Percentiles rank a stretch among this genome's conserved stretches.
Evolutionary conservation across 2,329 filamentous ascomycete species (phyloP).

Genomic region (Hypoxylon sp.): DNA sequence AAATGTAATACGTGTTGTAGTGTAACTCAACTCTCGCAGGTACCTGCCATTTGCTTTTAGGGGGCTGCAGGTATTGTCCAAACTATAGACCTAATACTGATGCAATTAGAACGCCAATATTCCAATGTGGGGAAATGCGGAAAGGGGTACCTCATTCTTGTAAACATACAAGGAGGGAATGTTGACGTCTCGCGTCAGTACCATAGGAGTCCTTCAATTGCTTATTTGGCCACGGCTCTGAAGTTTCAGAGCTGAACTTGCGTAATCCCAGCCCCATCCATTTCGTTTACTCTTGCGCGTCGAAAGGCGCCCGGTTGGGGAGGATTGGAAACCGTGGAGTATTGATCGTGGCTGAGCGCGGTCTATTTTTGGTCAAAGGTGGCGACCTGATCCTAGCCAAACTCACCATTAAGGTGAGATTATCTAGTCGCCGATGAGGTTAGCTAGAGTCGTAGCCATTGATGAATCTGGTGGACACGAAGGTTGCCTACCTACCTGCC

Average conservation of each 20-base stretch:
- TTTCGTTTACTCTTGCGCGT: slow-evolving; percentile 10
- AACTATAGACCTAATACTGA: neutral
- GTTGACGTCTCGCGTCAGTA: neutral
- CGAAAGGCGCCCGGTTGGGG: neutral
- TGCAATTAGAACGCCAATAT: neutral
- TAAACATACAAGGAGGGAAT: neutral
- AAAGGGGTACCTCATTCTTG: neutral
- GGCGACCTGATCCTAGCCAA: neutral
- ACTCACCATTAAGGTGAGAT: neutral
- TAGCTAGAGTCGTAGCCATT: neutral
- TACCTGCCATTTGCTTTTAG: neutral
- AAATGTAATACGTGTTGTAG: neutral
- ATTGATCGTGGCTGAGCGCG: slow-evolving; percentile 12
- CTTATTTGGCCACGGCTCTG: neutral
- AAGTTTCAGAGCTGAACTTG: neutral
- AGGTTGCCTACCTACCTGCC: slow-evolving; percentile 6
- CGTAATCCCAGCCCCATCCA: neutral
- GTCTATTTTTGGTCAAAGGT: slow-evolving; percentile 6
- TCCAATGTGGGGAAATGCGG: neutral
- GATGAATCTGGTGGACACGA: neutral
- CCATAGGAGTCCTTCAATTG: neutral
- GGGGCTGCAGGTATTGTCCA: neutral
- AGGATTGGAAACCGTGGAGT: neutral
- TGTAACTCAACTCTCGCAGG: slow-evolving; percentile 2
- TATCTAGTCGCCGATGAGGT: neutral